A percentile compares a stretch with the other conserved stretches of the same genome.
Evolutionary conservation across 768 basidiomycete genomes (phyloP).

Genomic region (Cystobasidiopsis lactophilus): DNA sequence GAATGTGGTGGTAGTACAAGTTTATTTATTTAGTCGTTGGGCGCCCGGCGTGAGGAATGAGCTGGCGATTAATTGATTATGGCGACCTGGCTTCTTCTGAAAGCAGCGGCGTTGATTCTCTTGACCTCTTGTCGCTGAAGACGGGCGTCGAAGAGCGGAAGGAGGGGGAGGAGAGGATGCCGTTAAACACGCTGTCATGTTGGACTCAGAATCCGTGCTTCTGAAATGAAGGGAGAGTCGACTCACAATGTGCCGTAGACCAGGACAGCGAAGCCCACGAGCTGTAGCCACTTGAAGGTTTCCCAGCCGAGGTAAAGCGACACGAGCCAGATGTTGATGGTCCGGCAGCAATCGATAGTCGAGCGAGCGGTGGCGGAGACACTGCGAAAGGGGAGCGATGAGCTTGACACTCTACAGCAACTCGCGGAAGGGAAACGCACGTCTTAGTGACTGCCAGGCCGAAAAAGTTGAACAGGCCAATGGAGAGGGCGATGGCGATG

Average conservation of each 20-base stretch:
- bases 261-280: slow-evolving; percentile 68
- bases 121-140: too few relatives aligned
- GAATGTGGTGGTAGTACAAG: too few relatives aligned
- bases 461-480: slow-evolving; percentile 54
- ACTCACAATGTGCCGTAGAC: slow-evolving; percentile 53
- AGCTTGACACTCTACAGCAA: slow-evolving; percentile 62
- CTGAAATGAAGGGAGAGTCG: neutral
- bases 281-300: slow-evolving; percentile 18
- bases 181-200: slow-evolving; percentile 16
- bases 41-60: too few relatives aligned
- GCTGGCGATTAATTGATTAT: too few relatives aligned
- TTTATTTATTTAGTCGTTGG: too few relatives aligned
- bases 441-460: slow-evolving; percentile 21
- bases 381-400: slow-evolving; percentile 41
- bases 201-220: neutral
- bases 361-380: slow-evolving; percentile 82
- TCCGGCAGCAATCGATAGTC: slow-evolving; percentile 83
- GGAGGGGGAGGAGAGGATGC: slow-evolving; percentile 13
- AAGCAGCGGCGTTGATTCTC: too few relatives aligned
- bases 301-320: slow-evolving; percentile 20
- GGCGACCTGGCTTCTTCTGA: too few relatives aligned
- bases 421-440: neutral
- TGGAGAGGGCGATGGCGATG: slow-evolving; percentile 22
- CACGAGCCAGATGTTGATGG: slow-evolving; percentile 65
- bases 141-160: too few relatives aligned